Base-by-base conservation (phyloP, 139 green algal genomes). In the Chlorella ohadii region DNA sequence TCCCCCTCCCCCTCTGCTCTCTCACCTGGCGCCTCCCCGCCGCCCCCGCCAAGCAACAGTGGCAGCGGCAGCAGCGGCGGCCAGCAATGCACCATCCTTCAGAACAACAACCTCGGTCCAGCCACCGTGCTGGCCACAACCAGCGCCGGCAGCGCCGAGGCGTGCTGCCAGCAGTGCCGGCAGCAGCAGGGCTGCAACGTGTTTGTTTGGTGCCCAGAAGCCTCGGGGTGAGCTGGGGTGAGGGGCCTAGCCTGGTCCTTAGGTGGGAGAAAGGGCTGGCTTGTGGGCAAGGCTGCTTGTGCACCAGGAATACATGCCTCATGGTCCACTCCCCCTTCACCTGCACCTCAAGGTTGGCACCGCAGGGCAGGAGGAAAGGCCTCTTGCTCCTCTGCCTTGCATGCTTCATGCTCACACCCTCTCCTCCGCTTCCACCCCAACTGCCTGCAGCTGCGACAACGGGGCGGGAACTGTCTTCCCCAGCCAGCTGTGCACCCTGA, bases 121-220 rank as follows among this genome's bases (percentile, higher is more conserved):
- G 72, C 47, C 28, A 7, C 33, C 3, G 72, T 66, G 31, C 39
- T 79, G 72, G 47, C n/a, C 28, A 79, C 72, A 28, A 59, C 12
- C 2, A 59, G 51, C 15, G 51, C 51, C 9, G 27, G 9, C 72
- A 66, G 72, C 23, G 72, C 47, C 2, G 72, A 55, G 7, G 55
- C 47, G 4, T 79, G 72, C 51, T 79, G 72, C 72, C 33, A 27
- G 47, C 47, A 27, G 47, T 79, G 72, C 72, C 55, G n/a, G 72
- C 27, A 65, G 44, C 16, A 36, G 19, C 19, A 16, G 3, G 6
- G 47, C 23, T 79, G 72, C 72, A 79, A 79, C 33, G 72, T 79
- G 16, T 79, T n/a, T 25, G 72, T 79, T 25, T 79, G 33, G 15
- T 79, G 72, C 72, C 17, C n/a, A 17, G 19, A 79, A 31, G 47